Conservation (phyloP, 495 filamentous ascomycete species). For the Penicillium subrubescens region DNA sequence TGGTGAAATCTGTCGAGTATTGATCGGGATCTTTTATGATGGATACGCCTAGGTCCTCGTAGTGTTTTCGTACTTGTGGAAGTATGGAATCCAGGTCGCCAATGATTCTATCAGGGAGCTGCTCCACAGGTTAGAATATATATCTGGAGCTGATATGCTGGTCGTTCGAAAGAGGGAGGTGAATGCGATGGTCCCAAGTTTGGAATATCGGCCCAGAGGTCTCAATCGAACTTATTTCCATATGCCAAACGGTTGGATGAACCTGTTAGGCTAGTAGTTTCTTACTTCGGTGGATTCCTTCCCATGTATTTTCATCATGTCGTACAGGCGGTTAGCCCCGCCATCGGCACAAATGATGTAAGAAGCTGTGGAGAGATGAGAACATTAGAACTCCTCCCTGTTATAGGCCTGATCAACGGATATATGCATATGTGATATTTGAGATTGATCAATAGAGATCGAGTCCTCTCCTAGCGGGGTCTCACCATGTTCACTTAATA, state of each 20-base stretch:
- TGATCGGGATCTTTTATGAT: slow-evolving; percentile 74
- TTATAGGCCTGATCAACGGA: neutral
- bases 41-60: slow-evolving; percentile 50
- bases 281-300: slow-evolving; percentile 45
- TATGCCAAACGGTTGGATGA: neutral
- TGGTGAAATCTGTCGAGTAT: slow-evolving; percentile 81
- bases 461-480: neutral
- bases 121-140: neutral
- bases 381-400: neutral
- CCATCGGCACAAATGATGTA: slow-evolving; percentile 82
- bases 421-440: neutral
- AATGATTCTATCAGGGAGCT: slow-evolving; percentile 69
- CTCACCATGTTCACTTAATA: slow-evolving; percentile 62
- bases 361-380: slow-evolving; percentile 41
- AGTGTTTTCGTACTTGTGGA: slow-evolving; percentile 59
- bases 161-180: neutral
- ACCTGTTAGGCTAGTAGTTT: neutral
- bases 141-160: neutral
- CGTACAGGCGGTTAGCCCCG: slow-evolving; percentile 79
- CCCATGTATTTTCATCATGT: slow-evolving; percentile 42
- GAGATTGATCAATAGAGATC: neutral
- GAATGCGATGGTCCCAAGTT: neutral
- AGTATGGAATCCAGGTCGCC: slow-evolving; percentile 88
- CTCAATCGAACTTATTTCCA: neutral
- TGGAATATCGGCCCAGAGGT: neutral